Base-by-base conservation (phyloP, 768 basidiomycete genomes). In the Pholiota conissans region DNA sequence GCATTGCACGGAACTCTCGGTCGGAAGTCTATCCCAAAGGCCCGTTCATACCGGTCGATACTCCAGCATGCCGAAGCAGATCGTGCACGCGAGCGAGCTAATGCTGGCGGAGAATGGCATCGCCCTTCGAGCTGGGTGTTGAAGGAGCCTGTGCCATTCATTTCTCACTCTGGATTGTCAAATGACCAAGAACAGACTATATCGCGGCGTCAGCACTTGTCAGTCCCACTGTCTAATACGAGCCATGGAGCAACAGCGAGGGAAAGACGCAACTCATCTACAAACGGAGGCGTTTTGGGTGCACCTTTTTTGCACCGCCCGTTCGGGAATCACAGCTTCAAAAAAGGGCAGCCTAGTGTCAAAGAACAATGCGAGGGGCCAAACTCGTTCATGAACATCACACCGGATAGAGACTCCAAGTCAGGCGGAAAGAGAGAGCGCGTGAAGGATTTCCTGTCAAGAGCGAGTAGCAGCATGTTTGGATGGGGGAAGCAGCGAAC, bases 341-440 rank as follows among this genome's bases (percentile, higher is more conserved):
- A 53, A 3, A 48, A 61, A 45, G 28, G 26, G 32, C 13, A 39
- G 20, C 37, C 45, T 46, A 13, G 42, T 20, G 42, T 49, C 57
- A 35, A 60, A 45, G 45, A 58, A 32, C 16, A 52, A 32, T 51
- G 57, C 10, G 60, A 62, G 9, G 54, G 59, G 5, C 67, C 70
- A 2, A 69, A 59, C 52, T 76, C 76, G 8, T 77, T 77, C 59
- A 77, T 77, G 29, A 70, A 75, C 56, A 71, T 77, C 52, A 73
- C 72, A 20, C 73, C 71, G 24, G 71, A 73, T 28, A 63, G 55
- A 24, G 57, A 37, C 35, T 49, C 52, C n/a, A 57, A 54, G 26
- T 46, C 53, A 52, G 57, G 61, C 37, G 57, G 56, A 13, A 66
- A 56, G 47, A 56, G 58, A 46, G 66, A 65, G 45, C 62, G 63